Percentiles rank a stretch among this genome's conserved stretches.
These are phyloP conservation scores for Nicotiana sylvestris DNA, from an alignment of 257 asterid species.

Conservation along the genomic window DNA sequence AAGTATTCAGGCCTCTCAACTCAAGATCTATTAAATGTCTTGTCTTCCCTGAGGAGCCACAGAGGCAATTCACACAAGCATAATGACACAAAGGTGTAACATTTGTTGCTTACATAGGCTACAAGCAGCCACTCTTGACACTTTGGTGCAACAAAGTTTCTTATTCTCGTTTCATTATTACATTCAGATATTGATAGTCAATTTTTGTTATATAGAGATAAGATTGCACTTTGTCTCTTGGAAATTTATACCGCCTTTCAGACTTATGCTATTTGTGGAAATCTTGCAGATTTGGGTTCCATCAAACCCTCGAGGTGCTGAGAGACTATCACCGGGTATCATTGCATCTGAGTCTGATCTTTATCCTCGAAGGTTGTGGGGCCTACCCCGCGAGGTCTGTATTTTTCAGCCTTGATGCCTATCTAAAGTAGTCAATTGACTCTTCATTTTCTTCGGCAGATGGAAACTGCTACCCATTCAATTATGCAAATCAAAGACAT, in stretches of 20 bases:
- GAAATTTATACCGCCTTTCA: not conserved
- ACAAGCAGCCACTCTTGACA: not conserved
- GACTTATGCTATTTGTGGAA: not conserved
- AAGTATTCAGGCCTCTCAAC: conserved; percentile 81
- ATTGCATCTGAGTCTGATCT: conserved; percentile 55
- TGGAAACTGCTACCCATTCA: not conserved
- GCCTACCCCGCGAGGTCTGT: conserved; percentile 71
- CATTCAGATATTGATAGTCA: not conserved
- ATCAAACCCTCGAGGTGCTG: conserved; percentile 85
- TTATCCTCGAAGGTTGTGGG: conserved; percentile 75
- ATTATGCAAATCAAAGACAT: not conserved
- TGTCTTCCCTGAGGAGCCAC: conserved; percentile 63
- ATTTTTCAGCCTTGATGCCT: conserved; percentile 7
- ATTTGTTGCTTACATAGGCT: not conserved
- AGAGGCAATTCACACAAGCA: conserved; percentile 33
- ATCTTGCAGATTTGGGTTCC: conserved; percentile 71
- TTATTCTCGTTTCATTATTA: not conserved
- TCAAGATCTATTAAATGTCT: conserved; percentile 65
- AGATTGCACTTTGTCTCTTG: not conserved
- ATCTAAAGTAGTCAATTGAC: not conserved
- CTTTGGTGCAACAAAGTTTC: not conserved
- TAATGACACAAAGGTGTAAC: conserved; percentile 47
- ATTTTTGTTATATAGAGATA: not conserved
- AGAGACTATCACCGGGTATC: conserved; percentile 74
- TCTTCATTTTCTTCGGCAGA: not conserved